Evolutionary conservation across 306 rosid genomes (phyloP), one percentile per base, ranked within the genome.

Genomic region (Aeschynomene evenia): DNA sequence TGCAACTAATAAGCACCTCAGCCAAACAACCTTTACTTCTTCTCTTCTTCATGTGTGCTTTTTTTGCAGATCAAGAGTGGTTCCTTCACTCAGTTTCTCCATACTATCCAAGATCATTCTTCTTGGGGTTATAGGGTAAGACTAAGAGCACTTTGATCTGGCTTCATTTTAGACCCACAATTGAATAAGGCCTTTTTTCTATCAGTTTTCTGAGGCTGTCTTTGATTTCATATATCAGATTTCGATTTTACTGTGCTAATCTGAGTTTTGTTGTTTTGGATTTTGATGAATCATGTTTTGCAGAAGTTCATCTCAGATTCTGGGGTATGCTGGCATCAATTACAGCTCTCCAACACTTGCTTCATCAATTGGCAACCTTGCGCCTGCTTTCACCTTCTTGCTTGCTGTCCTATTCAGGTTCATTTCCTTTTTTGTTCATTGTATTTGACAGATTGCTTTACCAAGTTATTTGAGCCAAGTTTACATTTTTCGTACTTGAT

Each of bases 351-450:
- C 98, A 7, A 81, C 96, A 2, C 98, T 93, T 76, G 80, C 98
- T 72, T 93, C 98, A 8, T 88, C 98, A 58, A 93, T 93, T 61
- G 83, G 85, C 76, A 90, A 88, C 71, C 73, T 93, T 20, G 90
- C 90, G 66, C 96, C 98, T 66, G 96, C 97, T 71, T 88, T 90
- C 82, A 88, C 97, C 63, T 90, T 93, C 88, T 73, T 90, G 16
- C 83, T 93, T 29, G 97, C 98, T 71, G 55, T 93, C 46, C 20
- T 89, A 63, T 90, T 84, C 86, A 90, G 98, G 97, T 93, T 73
- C 66, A 43, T 42, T 15, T 28, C 8, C 52, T 51, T 43, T 51
- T 43, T 52, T 40, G 73, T 42, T 13, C 21, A 7, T 66, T 20
- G 14, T 8, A 40, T 5, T 16, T 49, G 0, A 33, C 4, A 13